Conservation (phyloP, 1,284 basidiomycete genomes). For the Termitomyces sp. region DNA sequence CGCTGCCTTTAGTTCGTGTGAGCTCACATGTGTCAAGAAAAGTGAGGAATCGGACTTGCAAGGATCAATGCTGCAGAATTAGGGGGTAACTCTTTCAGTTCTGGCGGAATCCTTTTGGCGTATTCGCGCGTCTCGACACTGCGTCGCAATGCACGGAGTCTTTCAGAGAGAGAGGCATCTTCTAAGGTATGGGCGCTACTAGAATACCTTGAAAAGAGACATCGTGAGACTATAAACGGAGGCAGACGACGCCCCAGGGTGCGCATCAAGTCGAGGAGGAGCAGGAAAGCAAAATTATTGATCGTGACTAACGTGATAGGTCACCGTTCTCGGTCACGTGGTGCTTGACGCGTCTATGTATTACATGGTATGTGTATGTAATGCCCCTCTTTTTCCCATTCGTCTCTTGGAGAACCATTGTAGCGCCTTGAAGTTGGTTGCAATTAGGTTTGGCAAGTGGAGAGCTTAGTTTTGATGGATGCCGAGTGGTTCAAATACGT, state of each 20-base stretch:
- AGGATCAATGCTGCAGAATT: not conserved
- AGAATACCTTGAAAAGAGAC: not conserved
- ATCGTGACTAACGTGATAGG: not conserved
- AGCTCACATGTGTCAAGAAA: not conserved
- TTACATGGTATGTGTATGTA: too few relatives aligned
- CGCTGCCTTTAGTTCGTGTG: not conserved
- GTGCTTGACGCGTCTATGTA: not conserved
- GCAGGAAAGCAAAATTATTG: constrained; percentile 3
- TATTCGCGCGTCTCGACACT: not conserved
- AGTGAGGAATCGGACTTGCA: not conserved
- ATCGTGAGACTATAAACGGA: not conserved
- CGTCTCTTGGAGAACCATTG: too few relatives aligned
- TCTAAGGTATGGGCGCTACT: not conserved
- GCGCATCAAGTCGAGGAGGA: constrained; percentile 7
- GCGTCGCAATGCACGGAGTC: not conserved
- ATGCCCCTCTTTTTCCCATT: not conserved
- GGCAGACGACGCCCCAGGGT: constrained; percentile 4
- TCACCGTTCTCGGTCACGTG: constrained; percentile 1
- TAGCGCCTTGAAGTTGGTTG: too few relatives aligned
- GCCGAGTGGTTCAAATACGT: not conserved
- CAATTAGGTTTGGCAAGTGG: too few relatives aligned
- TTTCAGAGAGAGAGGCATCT: not conserved
- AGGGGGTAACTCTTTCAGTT: too few relatives aligned
- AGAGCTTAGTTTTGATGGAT: too few relatives aligned
- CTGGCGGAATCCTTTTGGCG: too few relatives aligned